These are phyloP conservation scores for Aspergillus sparsus DNA, from an alignment of 495 filamentous ascomycete species.

Conservation along the genomic window DNA sequence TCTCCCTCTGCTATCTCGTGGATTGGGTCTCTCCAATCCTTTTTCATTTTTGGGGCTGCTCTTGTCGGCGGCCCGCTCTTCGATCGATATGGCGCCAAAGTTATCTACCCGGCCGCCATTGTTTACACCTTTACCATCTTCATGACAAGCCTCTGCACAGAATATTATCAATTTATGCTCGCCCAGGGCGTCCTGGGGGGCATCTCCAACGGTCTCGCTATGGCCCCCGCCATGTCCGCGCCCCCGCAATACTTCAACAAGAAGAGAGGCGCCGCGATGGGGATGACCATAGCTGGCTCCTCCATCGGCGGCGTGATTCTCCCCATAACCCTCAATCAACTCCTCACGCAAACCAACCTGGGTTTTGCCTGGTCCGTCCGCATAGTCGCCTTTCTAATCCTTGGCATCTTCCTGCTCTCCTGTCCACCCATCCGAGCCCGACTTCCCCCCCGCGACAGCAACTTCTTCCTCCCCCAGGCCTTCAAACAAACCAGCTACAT, in stretches of 20 bases:
- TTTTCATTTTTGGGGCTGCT: slow-evolving; percentile 50
- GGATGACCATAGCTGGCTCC: slow-evolving; percentile 37
- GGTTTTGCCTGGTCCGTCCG: slow-evolving; percentile 64
- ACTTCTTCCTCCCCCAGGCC: slow-evolving; percentile 43
- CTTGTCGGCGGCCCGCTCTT: slow-evolving; percentile 51
- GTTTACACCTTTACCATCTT: slow-evolving; percentile 43
- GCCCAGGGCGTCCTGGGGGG: slow-evolving; percentile 30
- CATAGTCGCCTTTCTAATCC: slow-evolving; percentile 57
- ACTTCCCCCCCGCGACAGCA: slow-evolving; percentile 43
- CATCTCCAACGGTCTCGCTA: slow-evolving; percentile 20
- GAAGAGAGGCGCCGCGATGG: slow-evolving; percentile 37
- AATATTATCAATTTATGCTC: slow-evolving; percentile 42
- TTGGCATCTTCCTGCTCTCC: slow-evolving; percentile 49
- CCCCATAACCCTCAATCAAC: slow-evolving; percentile 23
- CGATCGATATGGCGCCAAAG: slow-evolving; percentile 47
- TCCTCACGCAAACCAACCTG: slow-evolving; percentile 27
- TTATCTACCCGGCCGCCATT: slow-evolving; percentile 21
- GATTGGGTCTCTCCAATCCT: slow-evolving; percentile 56
- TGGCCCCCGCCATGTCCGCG: slow-evolving; percentile 31
- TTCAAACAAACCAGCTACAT: slow-evolving; percentile 39
- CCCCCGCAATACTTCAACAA: slow-evolving; percentile 41
- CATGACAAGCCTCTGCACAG: slow-evolving; percentile 42
- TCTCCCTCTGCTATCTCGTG: slow-evolving; percentile 34
- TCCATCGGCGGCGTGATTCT: slow-evolving; percentile 38
- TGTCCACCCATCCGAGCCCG: slow-evolving; percentile 43